These are phyloP conservation scores for Pseudonitzschia multiseries DNA, from an alignment of 108 stramenopile species.

Conservation along the genomic window DNA sequence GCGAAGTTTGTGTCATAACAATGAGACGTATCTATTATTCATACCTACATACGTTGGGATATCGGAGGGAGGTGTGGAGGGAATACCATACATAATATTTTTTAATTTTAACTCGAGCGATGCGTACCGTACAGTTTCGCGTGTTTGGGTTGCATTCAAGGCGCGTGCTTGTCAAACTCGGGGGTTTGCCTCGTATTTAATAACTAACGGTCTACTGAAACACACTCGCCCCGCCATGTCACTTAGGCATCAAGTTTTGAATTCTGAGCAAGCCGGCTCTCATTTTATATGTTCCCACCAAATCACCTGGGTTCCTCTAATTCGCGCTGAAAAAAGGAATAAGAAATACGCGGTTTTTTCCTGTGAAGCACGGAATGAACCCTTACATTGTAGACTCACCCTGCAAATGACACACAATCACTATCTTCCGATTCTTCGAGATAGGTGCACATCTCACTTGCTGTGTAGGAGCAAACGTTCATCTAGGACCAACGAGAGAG, in stretches of 20 bases:
- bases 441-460: constrained; percentile 7
- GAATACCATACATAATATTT: no score
- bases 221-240: constrained; percentile 2
- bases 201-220: background rate
- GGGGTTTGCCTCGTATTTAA: background rate
- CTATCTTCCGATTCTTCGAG: background rate
- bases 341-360: background rate
- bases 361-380: background rate
- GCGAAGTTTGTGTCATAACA: no score
- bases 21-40: no score
- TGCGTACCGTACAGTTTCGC: no score
- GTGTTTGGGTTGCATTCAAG: background rate
- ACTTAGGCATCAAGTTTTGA: constrained; percentile 1
- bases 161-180: background rate
- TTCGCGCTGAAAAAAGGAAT: constrained; percentile 6
- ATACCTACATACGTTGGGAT: no score
- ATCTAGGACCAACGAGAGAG: background rate
- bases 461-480: background rate
- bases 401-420: background rate
- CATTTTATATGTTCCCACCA: background rate
- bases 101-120: no score
- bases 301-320: background rate
- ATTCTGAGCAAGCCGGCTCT: constrained; percentile 9
- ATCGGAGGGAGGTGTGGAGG: no score
- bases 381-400: background rate